A percentile compares a stretch with the other conserved stretches of the same genome.
These are phyloP conservation scores for Pichiaceae sp. DNA, from an alignment of 1,139 yeast genomes.

Conservation along the genomic window DNA sequence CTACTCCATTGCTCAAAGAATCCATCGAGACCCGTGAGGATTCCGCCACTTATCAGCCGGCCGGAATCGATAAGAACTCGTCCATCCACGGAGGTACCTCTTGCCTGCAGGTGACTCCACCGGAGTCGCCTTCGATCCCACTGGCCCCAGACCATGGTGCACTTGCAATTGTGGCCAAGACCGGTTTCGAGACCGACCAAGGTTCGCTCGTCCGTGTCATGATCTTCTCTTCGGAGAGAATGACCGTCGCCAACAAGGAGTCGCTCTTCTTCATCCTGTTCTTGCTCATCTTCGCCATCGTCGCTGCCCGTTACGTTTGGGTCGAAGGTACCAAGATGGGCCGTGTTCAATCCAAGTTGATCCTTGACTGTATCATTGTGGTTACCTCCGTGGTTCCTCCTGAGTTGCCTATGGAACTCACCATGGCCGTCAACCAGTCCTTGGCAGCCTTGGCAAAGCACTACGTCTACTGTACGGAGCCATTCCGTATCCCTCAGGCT, in stretches of 20 bases:
- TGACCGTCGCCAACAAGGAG: constrained; percentile 92
- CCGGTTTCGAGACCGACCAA: constrained; percentile 97
- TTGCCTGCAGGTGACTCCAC: constrained; percentile 82
- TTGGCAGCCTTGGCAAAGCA: constrained; percentile 79
- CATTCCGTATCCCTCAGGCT: constrained; percentile 95
- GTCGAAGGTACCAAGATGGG: constrained; percentile 95
- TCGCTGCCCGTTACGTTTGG: constrained; percentile 99
- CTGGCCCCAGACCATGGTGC: constrained; percentile 89
- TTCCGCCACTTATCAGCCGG: constrained; percentile 58
- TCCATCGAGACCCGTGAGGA: constrained; percentile 78
- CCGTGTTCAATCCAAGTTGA: constrained; percentile 85
- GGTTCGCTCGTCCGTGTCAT: constrained; percentile 96
- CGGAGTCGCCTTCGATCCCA: constrained; percentile 38
- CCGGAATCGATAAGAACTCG: constrained; percentile 84
- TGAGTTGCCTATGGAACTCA: constrained; percentile 97
- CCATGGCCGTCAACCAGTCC: constrained; percentile 95
- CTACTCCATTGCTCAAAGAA: constrained; percentile 92
- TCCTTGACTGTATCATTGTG: constrained; percentile 90
- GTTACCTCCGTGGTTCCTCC: constrained; percentile 98
- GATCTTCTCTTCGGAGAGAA: constrained; percentile 96
- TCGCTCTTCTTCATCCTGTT: constrained; percentile 88
- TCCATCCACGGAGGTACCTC: constrained; percentile 94
- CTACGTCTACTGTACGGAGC: constrained; percentile 95
- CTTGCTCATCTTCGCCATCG: constrained; percentile 82
- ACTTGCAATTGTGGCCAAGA: constrained; percentile 79